Conservation (phyloP, 2,329 filamentous ascomycete genomes). For the Podosphaera leucotricha region DNA sequence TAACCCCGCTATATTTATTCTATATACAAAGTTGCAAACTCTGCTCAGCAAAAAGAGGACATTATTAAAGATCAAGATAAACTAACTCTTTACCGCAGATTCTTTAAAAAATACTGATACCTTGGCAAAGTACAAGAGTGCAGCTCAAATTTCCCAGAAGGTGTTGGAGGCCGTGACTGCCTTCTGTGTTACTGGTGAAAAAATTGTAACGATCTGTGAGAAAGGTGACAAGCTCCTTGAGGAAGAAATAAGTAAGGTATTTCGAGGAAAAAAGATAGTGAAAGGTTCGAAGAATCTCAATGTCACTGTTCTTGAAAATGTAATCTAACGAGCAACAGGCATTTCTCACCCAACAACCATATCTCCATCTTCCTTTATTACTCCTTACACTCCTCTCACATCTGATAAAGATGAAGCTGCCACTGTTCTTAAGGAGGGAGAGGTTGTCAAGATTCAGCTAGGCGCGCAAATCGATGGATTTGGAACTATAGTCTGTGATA, state of each 20-base stretch:
- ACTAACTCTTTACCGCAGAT: conserved; percentile 38
- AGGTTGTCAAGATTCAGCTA: conserved; percentile 94
- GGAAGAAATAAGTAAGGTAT: conserved; percentile 85
- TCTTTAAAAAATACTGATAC: conserved; percentile 79
- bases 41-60: too few relatives aligned
- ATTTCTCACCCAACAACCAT: conserved; percentile 87
- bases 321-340: conserved; percentile 26
- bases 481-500: conserved; percentile 87
- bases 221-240: conserved; percentile 87
- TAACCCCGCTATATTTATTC: not conserved
- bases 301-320: conserved; percentile 13
- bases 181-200: conserved; percentile 59
- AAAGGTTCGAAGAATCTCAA: conserved; percentile 37
- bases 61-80: not conserved
- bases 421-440: conserved; percentile 55
- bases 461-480: conserved; percentile 97
- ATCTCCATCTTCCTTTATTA: conserved; percentile 82
- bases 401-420: conserved; percentile 70
- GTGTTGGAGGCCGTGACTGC: conserved; percentile 66
- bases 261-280: conserved; percentile 88
- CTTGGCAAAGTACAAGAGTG: conserved; percentile 97
- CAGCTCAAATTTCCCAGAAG: conserved; percentile 84
- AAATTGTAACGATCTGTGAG: conserved; percentile 85
- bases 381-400: conserved; percentile 81
- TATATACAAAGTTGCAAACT: too few relatives aligned